These are phyloP conservation scores for Dalbergia cochinchinensis DNA, from an alignment of 306 rosid species.

Conservation along the genomic window DNA sequence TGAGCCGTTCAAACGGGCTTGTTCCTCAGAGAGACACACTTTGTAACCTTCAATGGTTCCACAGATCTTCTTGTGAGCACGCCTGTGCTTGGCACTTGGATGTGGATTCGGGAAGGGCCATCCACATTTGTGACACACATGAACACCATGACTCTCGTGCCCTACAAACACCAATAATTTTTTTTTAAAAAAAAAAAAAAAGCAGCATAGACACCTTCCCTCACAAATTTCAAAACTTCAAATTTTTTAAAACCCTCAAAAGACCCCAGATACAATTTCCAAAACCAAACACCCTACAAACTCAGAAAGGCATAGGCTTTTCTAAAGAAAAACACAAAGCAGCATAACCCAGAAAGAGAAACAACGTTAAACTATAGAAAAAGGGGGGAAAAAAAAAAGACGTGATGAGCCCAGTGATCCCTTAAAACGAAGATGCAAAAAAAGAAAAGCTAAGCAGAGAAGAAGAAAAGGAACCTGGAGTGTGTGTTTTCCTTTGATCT, in stretches of 20 bases:
- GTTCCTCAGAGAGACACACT: constrained; percentile 48
- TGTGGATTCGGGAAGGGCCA: constrained; percentile 84
- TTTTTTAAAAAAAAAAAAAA: neutral
- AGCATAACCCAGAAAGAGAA: constrained; percentile 25
- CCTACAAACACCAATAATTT: constrained; percentile 50
- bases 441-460: neutral
- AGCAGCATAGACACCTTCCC: neutral
- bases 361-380: neutral
- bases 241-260: neutral
- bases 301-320: constrained; percentile 41
- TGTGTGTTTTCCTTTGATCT: constrained; percentile 46
- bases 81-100: constrained; percentile 80
- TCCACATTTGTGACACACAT: constrained; percentile 82
- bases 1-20: constrained; percentile 54
- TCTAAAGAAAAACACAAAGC: constrained; percentile 31
- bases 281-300: constrained; percentile 35
- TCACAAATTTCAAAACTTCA: neutral
- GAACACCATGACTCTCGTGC: constrained; percentile 62
- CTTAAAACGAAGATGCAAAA: constrained; percentile 7
- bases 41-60: constrained; percentile 80
- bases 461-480: constrained; percentile 44
- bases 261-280: constrained; percentile 20
- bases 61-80: constrained; percentile 89
- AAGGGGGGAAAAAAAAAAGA: neutral
- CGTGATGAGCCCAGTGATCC: neutral